Percentiles rank a stretch among this genome's conserved stretches.
Conservation (phyloP, 2,329 filamentous ascomycete species). For the Paraconiothyrium brasiliense region DNA sequence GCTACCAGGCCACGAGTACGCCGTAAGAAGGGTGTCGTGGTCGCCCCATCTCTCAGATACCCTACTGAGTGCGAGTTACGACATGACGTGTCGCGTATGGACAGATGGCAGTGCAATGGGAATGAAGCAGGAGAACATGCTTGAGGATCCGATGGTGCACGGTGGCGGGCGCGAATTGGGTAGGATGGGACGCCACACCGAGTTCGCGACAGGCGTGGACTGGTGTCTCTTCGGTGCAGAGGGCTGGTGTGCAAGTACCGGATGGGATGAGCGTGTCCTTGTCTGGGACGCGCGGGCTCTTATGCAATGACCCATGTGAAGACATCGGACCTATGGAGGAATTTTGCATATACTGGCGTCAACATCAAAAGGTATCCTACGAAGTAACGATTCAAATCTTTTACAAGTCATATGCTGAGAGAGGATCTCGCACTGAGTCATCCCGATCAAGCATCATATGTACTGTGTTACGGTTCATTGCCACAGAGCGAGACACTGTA, state of each 20-base stretch:
- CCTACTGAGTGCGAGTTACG: slow-evolving; percentile 88
- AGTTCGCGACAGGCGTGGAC: slow-evolving; percentile 95
- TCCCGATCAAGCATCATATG: no score
- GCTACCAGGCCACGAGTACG: slow-evolving; percentile 89
- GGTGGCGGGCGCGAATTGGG: slow-evolving; percentile 76
- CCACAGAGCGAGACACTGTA: no score
- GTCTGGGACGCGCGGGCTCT: slow-evolving; percentile 86
- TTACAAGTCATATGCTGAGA: neutral
- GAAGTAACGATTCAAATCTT: slow-evolving; percentile 3
- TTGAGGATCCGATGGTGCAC: slow-evolving; percentile 50
- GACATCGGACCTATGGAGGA: neutral
- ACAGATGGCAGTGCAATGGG: slow-evolving; percentile 74
- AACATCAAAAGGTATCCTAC: slow-evolving; percentile 10
- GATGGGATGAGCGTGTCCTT: slow-evolving; percentile 91
- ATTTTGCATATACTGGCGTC: slow-evolving; percentile 9
- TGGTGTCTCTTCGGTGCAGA: slow-evolving; percentile 97
- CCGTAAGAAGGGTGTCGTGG: slow-evolving; percentile 86
- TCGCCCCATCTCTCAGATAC: slow-evolving; percentile 92
- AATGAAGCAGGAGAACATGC: slow-evolving; percentile 41
- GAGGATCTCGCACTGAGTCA: neutral
- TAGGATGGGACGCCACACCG: slow-evolving; percentile 90
- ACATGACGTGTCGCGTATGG: slow-evolving; percentile 98
- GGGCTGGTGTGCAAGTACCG: slow-evolving; percentile 93
- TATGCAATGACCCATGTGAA: slow-evolving; percentile 54
- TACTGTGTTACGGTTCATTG: no score